Evolutionary conservation across 495 filamentous ascomycete genomes (phyloP), one percentile per base, ranked within the genome.

Genomic region (Physcia stellaris): DNA sequence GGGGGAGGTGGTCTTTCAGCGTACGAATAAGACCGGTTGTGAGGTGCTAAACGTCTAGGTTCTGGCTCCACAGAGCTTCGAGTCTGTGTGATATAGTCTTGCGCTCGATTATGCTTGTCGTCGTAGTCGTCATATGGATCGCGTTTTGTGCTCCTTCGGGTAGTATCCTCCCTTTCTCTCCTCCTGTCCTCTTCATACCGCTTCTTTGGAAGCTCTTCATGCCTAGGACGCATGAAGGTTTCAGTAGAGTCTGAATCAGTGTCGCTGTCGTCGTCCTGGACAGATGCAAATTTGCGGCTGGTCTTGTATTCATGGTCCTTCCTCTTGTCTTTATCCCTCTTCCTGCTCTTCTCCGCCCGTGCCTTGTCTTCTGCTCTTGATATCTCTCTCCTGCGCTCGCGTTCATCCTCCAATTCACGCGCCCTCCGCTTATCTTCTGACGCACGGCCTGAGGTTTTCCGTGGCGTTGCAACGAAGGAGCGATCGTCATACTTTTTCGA

Each of bases 241-340:
- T 39, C 37, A 18, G 41, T 45, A 23, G 27, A 17, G 17, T 47
- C 40, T n/a, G 35, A 60, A 12, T 59, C 62, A 5, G 56, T 58
- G 20, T 24, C 35, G 18, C 45, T 53, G 10, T 43, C 48, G 10
- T 59, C 54, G 1, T 50, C 48, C 23, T 57, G 55, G 9, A 47
- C 47, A 42, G 56, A 57, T 4, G 54, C 42, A 21, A 37, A 43
- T 9, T 26, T 42, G 6, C 11, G 34, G 17, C 19, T 56, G 20
- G 53, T 53, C 44, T 73, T 76, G 24, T 64, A 64, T 11, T 60
- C 62, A 4, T 51, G 45, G 22, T 70, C 64, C 38, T 56, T 62
- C 41, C 54, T 63, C 36, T 63, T 61, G 39, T 72, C 69, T 52
- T 64, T 73, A 45, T 67, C 71, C 45, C 58, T 62, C 32, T 45